Evolutionary conservation across 176 grass and related monocot species (phyloP).

Genomic region (Saccharum officinarum): DNA sequence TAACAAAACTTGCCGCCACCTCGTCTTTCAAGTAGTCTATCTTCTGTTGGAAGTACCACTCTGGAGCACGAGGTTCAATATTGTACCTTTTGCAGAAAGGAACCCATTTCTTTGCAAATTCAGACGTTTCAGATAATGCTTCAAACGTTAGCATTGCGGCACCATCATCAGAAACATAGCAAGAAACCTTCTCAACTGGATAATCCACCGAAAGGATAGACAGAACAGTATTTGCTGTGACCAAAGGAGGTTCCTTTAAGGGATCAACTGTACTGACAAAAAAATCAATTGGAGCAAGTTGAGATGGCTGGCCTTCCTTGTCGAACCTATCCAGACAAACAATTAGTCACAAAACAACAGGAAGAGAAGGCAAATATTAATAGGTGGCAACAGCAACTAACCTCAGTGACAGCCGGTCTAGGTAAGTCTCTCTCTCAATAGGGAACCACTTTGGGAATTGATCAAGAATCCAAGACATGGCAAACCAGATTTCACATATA

Average conservation of each 20-base stretch:
- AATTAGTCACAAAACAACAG: constrained; percentile 11
- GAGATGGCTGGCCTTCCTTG: constrained; percentile 74
- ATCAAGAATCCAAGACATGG: constrained; percentile 96
- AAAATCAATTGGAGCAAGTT: constrained; percentile 78
- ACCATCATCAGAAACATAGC: constrained; percentile 99
- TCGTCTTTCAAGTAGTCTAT: constrained; percentile 80
- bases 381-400: constrained; percentile 28
- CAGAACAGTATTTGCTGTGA: constrained; percentile 95
- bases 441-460: constrained; percentile 98
- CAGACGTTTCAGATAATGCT: constrained; percentile 90
- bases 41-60: constrained; percentile 87
- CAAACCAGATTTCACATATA: constrained; percentile 99
- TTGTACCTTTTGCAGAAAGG: constrained; percentile 86
- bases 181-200: constrained; percentile 87
- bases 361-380: constrained; percentile 18
- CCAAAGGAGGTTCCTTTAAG: constrained; percentile 80
- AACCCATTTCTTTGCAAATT: constrained; percentile 99
- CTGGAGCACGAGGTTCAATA: constrained; percentile 72
- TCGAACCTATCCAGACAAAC: constrained; percentile 70
- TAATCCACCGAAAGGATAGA: constrained; percentile 90
- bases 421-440: constrained; percentile 92
- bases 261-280: constrained; percentile 97
- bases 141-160: constrained; percentile 95
- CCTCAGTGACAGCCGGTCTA: constrained; percentile 81
- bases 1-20: constrained; percentile 62